Percentiles rank a stretch among this genome's conserved stretches.
phyloP scores from a whole-genome alignment of 345 rosid genomes.

The Camelina laxa region DNA sequence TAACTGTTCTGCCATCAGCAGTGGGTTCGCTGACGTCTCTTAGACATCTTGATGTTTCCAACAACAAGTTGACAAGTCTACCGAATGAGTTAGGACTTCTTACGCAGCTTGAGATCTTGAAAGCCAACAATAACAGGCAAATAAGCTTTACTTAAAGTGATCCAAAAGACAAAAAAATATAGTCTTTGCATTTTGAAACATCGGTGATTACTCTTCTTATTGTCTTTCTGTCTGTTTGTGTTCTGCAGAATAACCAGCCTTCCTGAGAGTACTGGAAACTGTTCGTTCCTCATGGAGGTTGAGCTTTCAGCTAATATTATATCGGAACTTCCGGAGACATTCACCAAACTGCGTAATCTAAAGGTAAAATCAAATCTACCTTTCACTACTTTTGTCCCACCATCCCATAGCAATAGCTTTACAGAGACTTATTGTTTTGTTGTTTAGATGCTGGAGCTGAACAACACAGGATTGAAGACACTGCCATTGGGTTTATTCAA shows the following conservation, averaged over 20 bases:
- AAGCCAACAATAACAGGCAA: conserved; percentile 80
- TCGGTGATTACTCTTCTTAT: background rate
- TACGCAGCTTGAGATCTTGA: conserved; percentile 74
- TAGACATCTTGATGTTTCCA: conserved; percentile 68
- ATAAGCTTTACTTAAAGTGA: background rate
- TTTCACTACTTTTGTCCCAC: background rate
- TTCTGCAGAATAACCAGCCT: conserved; percentile 60
- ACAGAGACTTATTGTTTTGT: background rate
- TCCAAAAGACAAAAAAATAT: background rate
- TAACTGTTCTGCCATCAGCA: conserved; percentile 63
- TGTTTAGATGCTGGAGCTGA: conserved; percentile 64
- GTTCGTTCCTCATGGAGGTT: conserved; percentile 76
- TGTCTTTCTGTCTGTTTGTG: background rate
- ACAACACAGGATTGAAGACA: conserved; percentile 71
- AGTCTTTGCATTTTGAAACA: background rate
- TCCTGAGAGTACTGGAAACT: conserved; percentile 59
- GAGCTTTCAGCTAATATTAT: conserved; percentile 87
- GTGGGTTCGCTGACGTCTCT: conserved; percentile 65
- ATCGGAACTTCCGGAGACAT: conserved; percentile 65
- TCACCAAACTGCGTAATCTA: conserved; percentile 59
- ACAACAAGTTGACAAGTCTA: conserved; percentile 70
- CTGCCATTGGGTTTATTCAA: conserved; percentile 69
- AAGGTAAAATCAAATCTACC: conserved; percentile 55
- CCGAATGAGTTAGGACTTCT: conserved; percentile 73
- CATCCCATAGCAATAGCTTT: background rate